Base-by-base conservation (phyloP, 2,329 filamentous ascomycete genomes). In the Zymoseptoria ardabiliae region DNA sequence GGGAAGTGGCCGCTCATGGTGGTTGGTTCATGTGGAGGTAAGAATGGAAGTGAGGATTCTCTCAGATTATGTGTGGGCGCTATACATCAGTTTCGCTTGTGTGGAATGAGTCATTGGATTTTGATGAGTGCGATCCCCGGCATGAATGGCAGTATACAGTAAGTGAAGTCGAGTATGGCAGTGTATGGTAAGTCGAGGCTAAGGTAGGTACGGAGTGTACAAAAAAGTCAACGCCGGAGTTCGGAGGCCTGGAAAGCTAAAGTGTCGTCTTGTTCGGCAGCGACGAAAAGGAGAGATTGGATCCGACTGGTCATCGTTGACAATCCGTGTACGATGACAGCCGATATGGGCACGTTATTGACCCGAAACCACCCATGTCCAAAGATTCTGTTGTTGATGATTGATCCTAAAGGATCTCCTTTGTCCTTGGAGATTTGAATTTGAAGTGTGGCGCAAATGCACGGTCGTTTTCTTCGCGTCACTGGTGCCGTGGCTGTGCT, bases 1-100 rank as follows among this genome's bases (percentile, higher is more conserved):
- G 56, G 22, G 35, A 65, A 64, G 53, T 66, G 64, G 53, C 63
- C 63, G 41, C 61, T 65, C 64, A 66, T 66, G 45, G 54, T 59
- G 50, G 28, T 5, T 53, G 54, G 19, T 53, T 23, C 20, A 28
- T 19, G 51, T 53, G 51, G 17, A 45, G 11, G 35, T 45, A 17
- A 5, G 17, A 7, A 45, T 3, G 10, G 17, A 5, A n/a, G 5
- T 45, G 35, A 45, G 35, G n/a, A 17, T 45, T 45, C 4, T 28
- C 35, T 45, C 35, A 17, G 35, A 45, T 13, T 7, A 45, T n/a
- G 35, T 6, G 17, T 13, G 35, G 35, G 35, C 35, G 35, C 7
- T 5, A n/a, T 45, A 45, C 35, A 45, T 45, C 35, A 45, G 35
- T n/a, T n/a, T 45, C 35, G 3, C 13, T n/a, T 45, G 35, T 45